These are phyloP conservation scores for Mortierella alpina DNA, from an alignment of 192 early-diverging fungal species.

Conservation along the genomic window DNA sequence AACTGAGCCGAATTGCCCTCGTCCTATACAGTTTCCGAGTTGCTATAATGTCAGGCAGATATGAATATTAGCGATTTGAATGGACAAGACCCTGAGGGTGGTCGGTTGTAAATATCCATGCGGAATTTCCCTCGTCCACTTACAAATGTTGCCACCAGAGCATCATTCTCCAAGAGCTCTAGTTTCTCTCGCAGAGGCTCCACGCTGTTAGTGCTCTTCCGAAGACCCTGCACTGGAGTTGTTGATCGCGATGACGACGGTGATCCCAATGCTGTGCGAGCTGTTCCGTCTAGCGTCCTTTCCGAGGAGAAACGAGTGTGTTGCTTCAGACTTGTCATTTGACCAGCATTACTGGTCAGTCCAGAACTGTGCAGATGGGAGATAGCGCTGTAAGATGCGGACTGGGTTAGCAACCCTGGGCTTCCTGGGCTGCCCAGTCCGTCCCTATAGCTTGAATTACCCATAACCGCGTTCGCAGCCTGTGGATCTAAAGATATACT, in stretches of 20 bases:
- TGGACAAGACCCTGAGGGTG: not conserved
- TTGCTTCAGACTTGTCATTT: slow-evolving; percentile 16
- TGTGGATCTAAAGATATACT: slow-evolving; percentile 50
- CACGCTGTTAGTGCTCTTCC: slow-evolving; percentile 18
- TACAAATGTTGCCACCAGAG: slow-evolving; percentile 62
- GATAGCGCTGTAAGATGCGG: slow-evolving; percentile 33
- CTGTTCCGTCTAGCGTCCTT: slow-evolving; percentile 12
- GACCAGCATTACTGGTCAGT: not conserved
- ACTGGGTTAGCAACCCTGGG: slow-evolving; percentile 28
- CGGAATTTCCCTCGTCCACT: slow-evolving; percentile 3
- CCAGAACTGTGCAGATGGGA: slow-evolving; percentile 14
- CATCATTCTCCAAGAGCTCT: slow-evolving; percentile 49
- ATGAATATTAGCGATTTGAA: not conserved
- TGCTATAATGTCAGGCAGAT: slow-evolving; percentile 32
- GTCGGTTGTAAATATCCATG: not conserved
- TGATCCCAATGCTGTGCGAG: slow-evolving; percentile 9
- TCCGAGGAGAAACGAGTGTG: slow-evolving; percentile 33
- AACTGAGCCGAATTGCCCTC: slow-evolving; percentile 91
- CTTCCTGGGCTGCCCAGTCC: slow-evolving; percentile 21
- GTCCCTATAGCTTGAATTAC: slow-evolving; percentile 19
- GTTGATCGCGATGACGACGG: slow-evolving; percentile 26
- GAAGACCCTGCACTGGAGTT: slow-evolving; percentile 36
- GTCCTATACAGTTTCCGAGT: slow-evolving; percentile 91
- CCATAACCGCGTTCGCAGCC: slow-evolving; percentile 43
- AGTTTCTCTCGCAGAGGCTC: slow-evolving; percentile 35